These are phyloP conservation scores for Mycena floridula DNA, from an alignment of 768 basidiomycete species.

Conservation along the genomic window DNA sequence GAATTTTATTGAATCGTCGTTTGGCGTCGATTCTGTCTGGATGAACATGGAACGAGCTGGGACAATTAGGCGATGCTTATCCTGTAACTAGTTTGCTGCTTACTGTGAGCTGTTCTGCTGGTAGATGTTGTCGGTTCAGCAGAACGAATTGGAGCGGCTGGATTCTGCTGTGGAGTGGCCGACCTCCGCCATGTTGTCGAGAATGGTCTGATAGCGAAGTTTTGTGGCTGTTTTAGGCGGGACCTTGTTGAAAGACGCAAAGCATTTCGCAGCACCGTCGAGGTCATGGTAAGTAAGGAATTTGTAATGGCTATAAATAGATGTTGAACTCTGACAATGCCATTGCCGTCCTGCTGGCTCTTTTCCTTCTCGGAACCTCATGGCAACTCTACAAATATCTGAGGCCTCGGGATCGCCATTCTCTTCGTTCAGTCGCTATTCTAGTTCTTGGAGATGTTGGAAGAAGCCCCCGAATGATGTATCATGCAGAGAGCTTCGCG, in stretches of 20 bases:
- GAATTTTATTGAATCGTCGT: constrained; percentile 96
- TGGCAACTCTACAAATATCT: constrained; percentile 26
- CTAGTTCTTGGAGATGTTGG: constrained; percentile 95
- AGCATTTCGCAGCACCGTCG: neutral
- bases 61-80: neutral
- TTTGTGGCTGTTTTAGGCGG: no score
- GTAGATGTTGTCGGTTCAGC: no score
- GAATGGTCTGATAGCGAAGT: neutral
- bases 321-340: neutral
- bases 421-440: constrained; percentile 72
- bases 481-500: constrained; percentile 92
- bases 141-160: neutral
- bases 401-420: constrained; percentile 28
- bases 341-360: constrained; percentile 2
- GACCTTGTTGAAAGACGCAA: neutral
- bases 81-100: no score
- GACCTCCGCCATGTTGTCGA: neutral
- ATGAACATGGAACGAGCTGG: constrained; percentile 92
- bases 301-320: neutral
- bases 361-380: constrained; percentile 17
- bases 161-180: constrained; percentile 1
- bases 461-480: constrained; percentile 97
- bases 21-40: constrained; percentile 96
- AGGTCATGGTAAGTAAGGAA: neutral
- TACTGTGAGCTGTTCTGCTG: no score